Evolutionary conservation across 768 basidiomycete genomes (phyloP), one percentile per base, ranked within the genome.

Genomic region (Boletus rex-veris): DNA sequence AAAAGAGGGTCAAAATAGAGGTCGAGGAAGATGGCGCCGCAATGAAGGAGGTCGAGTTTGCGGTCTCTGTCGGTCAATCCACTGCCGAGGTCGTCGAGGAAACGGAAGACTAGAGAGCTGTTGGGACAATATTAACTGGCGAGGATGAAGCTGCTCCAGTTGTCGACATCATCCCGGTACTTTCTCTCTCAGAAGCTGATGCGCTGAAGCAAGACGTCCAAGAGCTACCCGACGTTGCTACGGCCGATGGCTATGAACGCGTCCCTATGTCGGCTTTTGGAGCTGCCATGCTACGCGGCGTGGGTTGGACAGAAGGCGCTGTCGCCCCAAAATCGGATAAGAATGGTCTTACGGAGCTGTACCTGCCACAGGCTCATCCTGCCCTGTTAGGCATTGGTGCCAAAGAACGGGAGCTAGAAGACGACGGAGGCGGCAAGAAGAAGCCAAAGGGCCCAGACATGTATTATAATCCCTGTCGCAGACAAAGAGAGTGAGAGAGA

Each of bases 221-320:
- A 16, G 85, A 85, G 14, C 80, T 96, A 6, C 92, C 92, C 0
- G 88, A 89, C 8, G 69, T 71, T 47, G 84, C 94, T 2, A 84
- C 88, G 0, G 71, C 90, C 16, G 85, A 90, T 0, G 96, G 94
- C 69, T 99, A 98, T 65, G 82, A 83, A 35, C 87, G 92, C n/a
- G 83, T 98, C 1, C 97, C 97, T 0, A 86, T 99, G 15, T 86
- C 88, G 6, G 88, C 91, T 52, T 98, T 98, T 60, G 96, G 97
- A 7, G 85, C 89, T 6, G 97, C 97, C 6, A 80, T 98, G 61
- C 77, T 97, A 5, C 81, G 93, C 41, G 96, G 96, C 0, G 98
- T 98, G 97, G 95, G 95, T 3, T 98, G 93, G 92, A 90, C 90
- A 55, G 85, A 89, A 35, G 88, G 90, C 1, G 80, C 80, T 4